Evolutionary conservation across 2,329 filamentous ascomycete species (phyloP).

Genomic region (Ustulina deusta): DNA sequence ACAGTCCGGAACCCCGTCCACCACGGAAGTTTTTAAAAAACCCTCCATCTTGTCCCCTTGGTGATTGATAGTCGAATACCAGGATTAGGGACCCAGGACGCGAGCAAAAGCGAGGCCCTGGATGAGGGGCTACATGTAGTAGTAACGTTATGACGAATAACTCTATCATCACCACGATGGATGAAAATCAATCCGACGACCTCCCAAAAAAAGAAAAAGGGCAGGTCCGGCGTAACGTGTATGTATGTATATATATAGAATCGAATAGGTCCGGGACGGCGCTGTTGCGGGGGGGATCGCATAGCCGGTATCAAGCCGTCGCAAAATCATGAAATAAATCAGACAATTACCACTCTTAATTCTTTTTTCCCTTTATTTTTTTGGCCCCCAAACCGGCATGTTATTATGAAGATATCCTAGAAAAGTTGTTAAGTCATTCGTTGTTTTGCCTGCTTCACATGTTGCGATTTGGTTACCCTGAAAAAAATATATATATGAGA

Average conservation of each 20-base stretch:
- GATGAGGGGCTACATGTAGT: conserved; percentile 19
- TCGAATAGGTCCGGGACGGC: conserved; percentile 13
- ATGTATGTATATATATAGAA: conserved; percentile 24
- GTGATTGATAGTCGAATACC: conserved; percentile 4
- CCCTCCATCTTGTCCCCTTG: background rate
- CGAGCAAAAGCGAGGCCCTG: background rate
- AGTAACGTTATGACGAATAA: conserved; percentile 23
- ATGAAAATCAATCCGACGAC: conserved; percentile 11
- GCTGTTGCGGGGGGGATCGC: background rate
- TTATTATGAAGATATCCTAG: background rate
- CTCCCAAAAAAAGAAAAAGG: background rate
- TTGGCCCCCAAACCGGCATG: background rate
- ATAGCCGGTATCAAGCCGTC: background rate
- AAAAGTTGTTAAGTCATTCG: background rate
- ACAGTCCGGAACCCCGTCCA: background rate
- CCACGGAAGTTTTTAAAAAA: background rate
- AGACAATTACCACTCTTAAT: conserved; percentile 38
- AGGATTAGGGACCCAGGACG: background rate
- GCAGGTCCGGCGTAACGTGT: conserved; percentile 24
- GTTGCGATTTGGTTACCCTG: background rate
- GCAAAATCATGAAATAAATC: conserved; percentile 29
- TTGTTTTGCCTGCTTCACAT: background rate
- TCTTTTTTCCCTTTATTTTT: background rate
- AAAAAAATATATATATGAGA: background rate
- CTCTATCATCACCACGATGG: conserved; percentile 13